Evolutionary conservation across 2,329 filamentous ascomycete genomes (phyloP).

Genomic region (Aspergillus ochraceus): DNA sequence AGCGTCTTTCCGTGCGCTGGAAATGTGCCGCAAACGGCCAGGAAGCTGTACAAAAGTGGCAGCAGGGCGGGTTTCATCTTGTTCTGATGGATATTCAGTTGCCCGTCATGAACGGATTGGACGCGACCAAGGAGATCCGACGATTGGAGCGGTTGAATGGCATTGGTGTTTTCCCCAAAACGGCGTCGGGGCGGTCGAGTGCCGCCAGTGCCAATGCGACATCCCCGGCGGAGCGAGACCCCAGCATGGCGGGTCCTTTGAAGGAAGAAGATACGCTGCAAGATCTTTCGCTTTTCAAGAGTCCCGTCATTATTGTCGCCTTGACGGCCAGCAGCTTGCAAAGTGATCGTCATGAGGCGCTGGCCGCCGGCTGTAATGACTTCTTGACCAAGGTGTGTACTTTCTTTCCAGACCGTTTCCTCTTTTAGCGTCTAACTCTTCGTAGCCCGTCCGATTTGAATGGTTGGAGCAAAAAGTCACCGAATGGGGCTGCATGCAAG

Average conservation of each 20-base stretch:
- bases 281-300: constrained; percentile 71
- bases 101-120: constrained; percentile 91
- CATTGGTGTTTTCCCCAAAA: constrained; percentile 85
- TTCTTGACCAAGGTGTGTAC: constrained; percentile 86
- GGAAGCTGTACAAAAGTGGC: constrained; percentile 93
- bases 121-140: constrained; percentile 92
- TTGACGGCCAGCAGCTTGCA: constrained; percentile 92
- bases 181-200: constrained; percentile 55
- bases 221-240: constrained; percentile 19
- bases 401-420: background rate
- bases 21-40: constrained; percentile 94
- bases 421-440: constrained; percentile 5
- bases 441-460: constrained; percentile 89
- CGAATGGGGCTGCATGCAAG: constrained; percentile 99
- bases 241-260: constrained; percentile 24
- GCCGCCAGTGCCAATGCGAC: constrained; percentile 27
- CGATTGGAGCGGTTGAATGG: constrained; percentile 85
- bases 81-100: constrained; percentile 99
- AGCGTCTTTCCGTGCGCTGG: constrained; percentile 92
- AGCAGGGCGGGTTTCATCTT: constrained; percentile 86
- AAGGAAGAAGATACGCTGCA: constrained; percentile 39
- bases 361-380: constrained; percentile 96
- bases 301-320: constrained; percentile 95
- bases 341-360: constrained; percentile 89
- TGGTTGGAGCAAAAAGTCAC: constrained; percentile 98